phyloP scores from a whole-genome alignment of 2,329 filamentous ascomycete genomes.

The Dactylellina haptotyla region DNA sequence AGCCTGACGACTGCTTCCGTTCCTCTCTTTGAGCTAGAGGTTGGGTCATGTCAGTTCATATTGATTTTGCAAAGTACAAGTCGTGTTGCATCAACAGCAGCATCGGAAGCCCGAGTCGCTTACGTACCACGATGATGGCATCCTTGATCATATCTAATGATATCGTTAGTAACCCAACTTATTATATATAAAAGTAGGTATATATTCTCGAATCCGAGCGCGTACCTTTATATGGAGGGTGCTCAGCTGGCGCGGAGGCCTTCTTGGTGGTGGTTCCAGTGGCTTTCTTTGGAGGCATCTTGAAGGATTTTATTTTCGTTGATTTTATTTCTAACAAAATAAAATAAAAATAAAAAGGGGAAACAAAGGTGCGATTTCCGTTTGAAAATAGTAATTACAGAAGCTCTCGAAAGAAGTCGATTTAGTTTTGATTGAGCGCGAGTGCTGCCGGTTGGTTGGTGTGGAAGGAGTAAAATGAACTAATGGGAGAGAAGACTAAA shows the following conservation, averaged over 20 bases:
- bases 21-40: conserved; percentile 46
- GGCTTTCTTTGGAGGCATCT: conserved; percentile 54
- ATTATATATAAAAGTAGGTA: no score
- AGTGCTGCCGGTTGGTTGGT: conserved; percentile 11
- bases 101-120: not conserved
- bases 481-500: conserved; percentile 8
- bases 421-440: not conserved
- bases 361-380: no score
- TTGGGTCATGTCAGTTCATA: not conserved
- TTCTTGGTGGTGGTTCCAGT: conserved; percentile 45
- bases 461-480: not conserved
- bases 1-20: conserved; percentile 53
- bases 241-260: conserved; percentile 36
- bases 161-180: not conserved
- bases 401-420: not conserved
- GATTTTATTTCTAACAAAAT: no score
- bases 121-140: conserved; percentile 29
- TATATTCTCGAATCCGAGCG: no score
- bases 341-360: no score
- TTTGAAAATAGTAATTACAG: no score
- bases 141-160: conserved; percentile 52
- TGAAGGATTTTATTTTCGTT: conserved; percentile 3
- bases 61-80: no score
- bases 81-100: not conserved
- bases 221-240: conserved; percentile 50